phyloP scores from a whole-genome alignment of 495 filamentous ascomycete species.

The Chaetomidium leptoderma region DNA sequence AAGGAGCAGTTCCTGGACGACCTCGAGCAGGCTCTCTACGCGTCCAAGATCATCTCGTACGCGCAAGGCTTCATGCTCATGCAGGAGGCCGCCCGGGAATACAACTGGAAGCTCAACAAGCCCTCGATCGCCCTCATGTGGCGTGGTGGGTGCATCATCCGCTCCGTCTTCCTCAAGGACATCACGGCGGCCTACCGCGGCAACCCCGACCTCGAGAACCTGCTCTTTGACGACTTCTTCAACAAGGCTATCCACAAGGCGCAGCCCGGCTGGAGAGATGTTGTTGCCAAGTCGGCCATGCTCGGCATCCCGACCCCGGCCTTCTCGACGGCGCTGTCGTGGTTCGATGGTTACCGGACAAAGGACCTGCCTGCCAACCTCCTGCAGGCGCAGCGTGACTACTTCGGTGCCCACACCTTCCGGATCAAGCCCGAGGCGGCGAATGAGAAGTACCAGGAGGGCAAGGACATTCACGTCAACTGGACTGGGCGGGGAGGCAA shows the following conservation, averaged over 20 bases:
- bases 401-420: constrained; percentile 99
- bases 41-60: constrained; percentile 99
- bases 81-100: constrained; percentile 95
- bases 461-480: constrained; percentile 96
- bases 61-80: constrained; percentile 99
- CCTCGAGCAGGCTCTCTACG: constrained; percentile 97
- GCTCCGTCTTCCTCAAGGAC: constrained; percentile 99
- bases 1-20: constrained; percentile 90
- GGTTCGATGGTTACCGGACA: constrained; percentile 97
- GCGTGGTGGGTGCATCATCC: constrained; percentile 99
- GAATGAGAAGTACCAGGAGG: constrained; percentile 75
- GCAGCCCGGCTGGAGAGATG: constrained; percentile 92
- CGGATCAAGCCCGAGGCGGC: constrained; percentile 88
- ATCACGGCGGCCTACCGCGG: constrained; percentile 95
- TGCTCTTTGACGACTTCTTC: constrained; percentile 98
- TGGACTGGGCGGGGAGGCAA: constrained; percentile 98
- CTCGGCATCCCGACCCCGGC: constrained; percentile 93
- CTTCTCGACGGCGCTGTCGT: constrained; percentile 92
- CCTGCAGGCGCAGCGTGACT: constrained; percentile 96
- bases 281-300: constrained; percentile 83
- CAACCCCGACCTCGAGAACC: constrained; percentile 93
- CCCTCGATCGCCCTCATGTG: constrained; percentile 99
- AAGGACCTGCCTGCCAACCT: constrained; percentile 95
- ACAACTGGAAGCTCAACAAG: constrained; percentile 98
- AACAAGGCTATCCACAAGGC: constrained; percentile 97